Base-by-base conservation (phyloP, 805 yeast species). In the Candida piceae region DNA sequence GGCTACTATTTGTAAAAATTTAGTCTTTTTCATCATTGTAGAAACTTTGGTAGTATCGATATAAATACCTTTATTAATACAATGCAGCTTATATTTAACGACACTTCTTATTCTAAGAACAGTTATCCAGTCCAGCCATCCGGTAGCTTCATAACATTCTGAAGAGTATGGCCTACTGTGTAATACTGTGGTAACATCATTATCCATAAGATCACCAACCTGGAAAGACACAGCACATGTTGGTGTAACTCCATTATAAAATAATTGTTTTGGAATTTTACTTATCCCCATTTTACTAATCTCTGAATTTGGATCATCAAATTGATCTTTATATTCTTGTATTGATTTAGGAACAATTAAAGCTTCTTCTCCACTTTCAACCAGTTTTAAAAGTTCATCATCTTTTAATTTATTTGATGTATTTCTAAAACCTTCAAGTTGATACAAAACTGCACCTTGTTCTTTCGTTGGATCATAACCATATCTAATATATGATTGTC, bases 401-500 rank as follows among this genome's bases (percentile, higher is more conserved):
- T 55, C 56, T n/a, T 38, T 44, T 3, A 51, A 34, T 4, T 52
- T 49, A 28, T 49, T 47, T 5, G 76, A 64, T 25, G 47, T 29
- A 31, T 50, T 46, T 29, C 88, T 72, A 62, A 89, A 93, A 38
- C 84, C 80, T 59, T 89, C 97, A 16, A 89, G 81, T 62, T 93
- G 98, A 55, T 77, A 87, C 23, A 58, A 60, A 41, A 84, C 80
- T 48, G 68, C 80, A 10, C 64, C 55, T 1, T 62, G 50, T 32
- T 81, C 77, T 2, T 60, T 49, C 29, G 74, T 64, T 0, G 97
- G 97, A 59, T 90, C 85, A 27, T 79, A 68, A 1, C 96, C 97
- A 47, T 79, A 77, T 46, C 66, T 73, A 31, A 88, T 78, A 55
- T 82, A 87, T 9, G 93, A 76, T 41, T 86, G 87, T 49, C 97